phyloP scores from a whole-genome alignment of 371 early-diverging fungal species.

The Mucor mucedo region DNA sequence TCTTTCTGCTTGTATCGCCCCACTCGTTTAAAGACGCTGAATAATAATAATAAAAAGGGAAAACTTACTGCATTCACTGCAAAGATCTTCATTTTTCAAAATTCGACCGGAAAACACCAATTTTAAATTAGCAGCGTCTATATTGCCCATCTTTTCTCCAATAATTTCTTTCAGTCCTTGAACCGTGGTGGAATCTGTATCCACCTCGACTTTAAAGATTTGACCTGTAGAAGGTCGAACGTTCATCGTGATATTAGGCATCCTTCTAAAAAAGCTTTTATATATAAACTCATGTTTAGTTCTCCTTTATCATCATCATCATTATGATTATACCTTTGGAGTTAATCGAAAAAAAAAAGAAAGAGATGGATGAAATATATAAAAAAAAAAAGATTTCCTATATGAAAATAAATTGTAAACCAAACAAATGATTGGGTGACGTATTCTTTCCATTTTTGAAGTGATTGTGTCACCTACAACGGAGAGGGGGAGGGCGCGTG shows the following conservation, averaged over 20 bases:
- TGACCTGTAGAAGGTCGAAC: constrained; percentile 50
- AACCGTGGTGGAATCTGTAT: constrained; percentile 52
- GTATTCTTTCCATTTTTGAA: neutral
- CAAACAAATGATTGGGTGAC: neutral
- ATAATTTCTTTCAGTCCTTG: constrained; percentile 65
- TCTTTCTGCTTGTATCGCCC: too few relatives aligned
- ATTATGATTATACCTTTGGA: neutral
- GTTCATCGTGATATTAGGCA: constrained; percentile 38
- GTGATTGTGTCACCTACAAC: too few relatives aligned
- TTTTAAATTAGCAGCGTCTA: constrained; percentile 59
- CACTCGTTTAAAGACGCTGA: constrained; percentile 7
- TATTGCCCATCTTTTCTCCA: constrained; percentile 49
- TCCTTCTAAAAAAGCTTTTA: neutral
- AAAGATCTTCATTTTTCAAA: constrained; percentile 69
- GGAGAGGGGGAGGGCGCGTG: too few relatives aligned
- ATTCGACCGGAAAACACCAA: constrained; percentile 79
- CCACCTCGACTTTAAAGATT: constrained; percentile 42
- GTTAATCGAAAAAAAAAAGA: neutral
- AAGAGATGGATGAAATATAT: neutral
- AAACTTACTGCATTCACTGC: constrained; percentile 63
- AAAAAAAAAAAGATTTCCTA: neutral
- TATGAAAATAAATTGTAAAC: neutral
- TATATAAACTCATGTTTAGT: neutral
- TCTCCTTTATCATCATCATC: neutral
- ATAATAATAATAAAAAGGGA: neutral